Evolutionary conservation across 176 grass and related monocot genomes (phyloP).

Genomic region (Aegilops sharonensis): DNA sequence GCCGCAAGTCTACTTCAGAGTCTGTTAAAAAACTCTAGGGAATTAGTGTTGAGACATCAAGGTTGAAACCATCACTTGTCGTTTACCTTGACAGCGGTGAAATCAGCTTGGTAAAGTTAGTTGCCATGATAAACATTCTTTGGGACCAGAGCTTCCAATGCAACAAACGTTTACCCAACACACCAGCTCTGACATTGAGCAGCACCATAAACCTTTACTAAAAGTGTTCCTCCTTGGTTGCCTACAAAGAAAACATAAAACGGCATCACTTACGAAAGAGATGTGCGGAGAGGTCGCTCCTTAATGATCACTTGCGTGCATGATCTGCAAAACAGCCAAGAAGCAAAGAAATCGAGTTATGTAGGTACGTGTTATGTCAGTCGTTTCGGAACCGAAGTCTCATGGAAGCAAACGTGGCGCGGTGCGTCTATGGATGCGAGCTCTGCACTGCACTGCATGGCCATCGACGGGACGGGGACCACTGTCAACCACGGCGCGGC

Average conservation of each 20-base stretch:
- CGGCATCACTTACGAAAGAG: slow-evolving; percentile 61
- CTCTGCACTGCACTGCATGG: too few species aligned
- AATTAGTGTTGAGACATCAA: background rate
- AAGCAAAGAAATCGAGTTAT: background rate
- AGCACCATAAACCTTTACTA: background rate
- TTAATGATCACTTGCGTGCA: slow-evolving; percentile 45
- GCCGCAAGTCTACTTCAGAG: background rate
- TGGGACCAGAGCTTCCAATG: background rate
- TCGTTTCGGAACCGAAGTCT: too few species aligned
- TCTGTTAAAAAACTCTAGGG: background rate
- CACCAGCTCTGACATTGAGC: background rate
- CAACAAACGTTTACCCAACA: background rate
- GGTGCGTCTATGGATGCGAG: too few species aligned
- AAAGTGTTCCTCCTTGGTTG: too few species aligned
- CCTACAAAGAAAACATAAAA: background rate
- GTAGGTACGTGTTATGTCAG: too few species aligned
- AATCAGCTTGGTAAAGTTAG: background rate
- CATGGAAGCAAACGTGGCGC: too few species aligned
- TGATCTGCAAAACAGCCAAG: slow-evolving; percentile 48
- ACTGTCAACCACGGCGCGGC: too few species aligned
- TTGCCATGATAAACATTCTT: background rate
- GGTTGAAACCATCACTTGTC: background rate
- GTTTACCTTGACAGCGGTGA: background rate
- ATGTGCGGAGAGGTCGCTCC: slow-evolving; percentile 69
- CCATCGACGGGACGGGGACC: too few species aligned